Conservation (phyloP, 139 green algal genomes). For the Ettlia oleoabundans region DNA sequence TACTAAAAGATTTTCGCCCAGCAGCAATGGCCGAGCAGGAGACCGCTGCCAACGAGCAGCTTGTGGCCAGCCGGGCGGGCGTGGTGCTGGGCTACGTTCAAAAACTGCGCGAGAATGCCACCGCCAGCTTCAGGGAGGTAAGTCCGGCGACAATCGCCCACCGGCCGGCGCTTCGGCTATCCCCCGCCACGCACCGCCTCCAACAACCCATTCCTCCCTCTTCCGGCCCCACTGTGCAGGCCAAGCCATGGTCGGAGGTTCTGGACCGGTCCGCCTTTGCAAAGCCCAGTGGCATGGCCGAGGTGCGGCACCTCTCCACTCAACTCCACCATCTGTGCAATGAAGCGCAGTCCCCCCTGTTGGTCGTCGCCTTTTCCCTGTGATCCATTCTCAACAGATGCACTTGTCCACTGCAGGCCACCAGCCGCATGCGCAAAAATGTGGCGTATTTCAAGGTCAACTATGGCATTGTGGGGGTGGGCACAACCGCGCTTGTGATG, state of each 20-base stretch:
- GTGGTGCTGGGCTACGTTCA: slow-evolving; percentile 1
- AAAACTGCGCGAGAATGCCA: slow-evolving; percentile 45
- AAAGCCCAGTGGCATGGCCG: slow-evolving; percentile 75
- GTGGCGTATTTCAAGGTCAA: slow-evolving; percentile 92
- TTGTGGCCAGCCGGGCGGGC: background rate
- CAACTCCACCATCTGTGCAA: too few species aligned
- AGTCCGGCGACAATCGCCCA: too few species aligned
- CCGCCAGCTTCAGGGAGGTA: slow-evolving; percentile 40
- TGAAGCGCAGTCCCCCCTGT: too few species aligned
- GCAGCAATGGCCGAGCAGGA: background rate
- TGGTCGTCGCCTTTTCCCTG: too few species aligned
- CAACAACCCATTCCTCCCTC: background rate
- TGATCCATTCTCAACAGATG: too few species aligned
- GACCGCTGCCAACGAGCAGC: background rate
- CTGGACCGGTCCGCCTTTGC: slow-evolving; percentile 80
- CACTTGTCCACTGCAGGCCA: slow-evolving; percentile 60
- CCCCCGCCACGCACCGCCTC: too few species aligned
- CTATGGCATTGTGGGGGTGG: slow-evolving; percentile 83
- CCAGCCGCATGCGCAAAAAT: slow-evolving; percentile 85
- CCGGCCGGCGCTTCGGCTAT: too few species aligned
- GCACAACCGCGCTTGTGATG: slow-evolving; percentile 71
- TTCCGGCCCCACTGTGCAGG: slow-evolving; percentile 56
- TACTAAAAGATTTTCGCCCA: too few species aligned
- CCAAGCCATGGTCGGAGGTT: slow-evolving; percentile 91
- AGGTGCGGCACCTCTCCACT: too few species aligned